Base-by-base conservation (phyloP, 495 filamentous ascomycete species). In the Hypoxylon fragiforme region DNA sequence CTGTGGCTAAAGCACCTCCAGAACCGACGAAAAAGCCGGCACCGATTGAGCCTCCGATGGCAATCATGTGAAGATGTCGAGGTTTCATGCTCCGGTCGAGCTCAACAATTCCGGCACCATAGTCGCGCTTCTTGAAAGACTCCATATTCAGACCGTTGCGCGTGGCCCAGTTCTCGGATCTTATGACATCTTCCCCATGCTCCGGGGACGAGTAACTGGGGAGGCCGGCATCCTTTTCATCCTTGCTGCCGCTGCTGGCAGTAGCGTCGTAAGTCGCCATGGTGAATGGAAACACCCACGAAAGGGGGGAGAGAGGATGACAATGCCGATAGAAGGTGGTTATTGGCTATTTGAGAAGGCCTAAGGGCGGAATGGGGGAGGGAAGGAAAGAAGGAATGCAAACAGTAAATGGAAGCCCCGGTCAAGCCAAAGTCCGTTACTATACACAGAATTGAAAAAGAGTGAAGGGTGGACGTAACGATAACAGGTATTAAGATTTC, bases 11-110 rank as follows among this genome's bases (percentile, higher is more conserved):
- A 12, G 77, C 76, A 31, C 64, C 60, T 49, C 79, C 79, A 12
- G 79, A 78, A 22, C 79, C 73, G 57, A 81, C 76, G 64, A 79
- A 81, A 65, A 79, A 82, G 70, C 72, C 85, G 19, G 85, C 87
- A 36, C 85, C 86, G 45, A 89, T 88, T 3, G 83, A 84, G 31
- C 85, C 85, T 19, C 85, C 85, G 57, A 89, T 87, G 41, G 85
- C 85, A 63, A 90, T 90, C 81, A 90, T 88, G 68, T 89, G 85
- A 52, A 89, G 65, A 68, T 89, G 85, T 39, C 85, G 76, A 20
- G 77, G 74, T 70, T 82, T 83, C 71, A 89, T 73, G 62, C 73
- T 77, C 31, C 84, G 82, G 70, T 88, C 77, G 49, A 81, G 72
- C 60, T 74, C 65, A 28, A 70, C 53, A 31, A 65, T 52, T 31